Conservation (phyloP, 2,329 filamentous ascomycete species). For the Aspergillus sp. region DNA sequence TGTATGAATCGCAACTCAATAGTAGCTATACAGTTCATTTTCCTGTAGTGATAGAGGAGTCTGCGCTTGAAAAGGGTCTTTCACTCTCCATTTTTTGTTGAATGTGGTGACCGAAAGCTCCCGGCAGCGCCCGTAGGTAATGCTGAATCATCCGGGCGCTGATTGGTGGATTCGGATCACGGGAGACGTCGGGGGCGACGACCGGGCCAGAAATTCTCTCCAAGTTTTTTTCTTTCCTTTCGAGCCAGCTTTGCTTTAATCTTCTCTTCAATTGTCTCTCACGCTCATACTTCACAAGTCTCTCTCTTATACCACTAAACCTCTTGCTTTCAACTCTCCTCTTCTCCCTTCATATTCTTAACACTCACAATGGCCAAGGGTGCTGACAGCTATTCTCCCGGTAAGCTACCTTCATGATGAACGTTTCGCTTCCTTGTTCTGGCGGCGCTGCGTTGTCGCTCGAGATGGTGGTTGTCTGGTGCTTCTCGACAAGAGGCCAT, state of each 20-base stretch:
- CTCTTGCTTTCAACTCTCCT: slow-evolving; percentile 14
- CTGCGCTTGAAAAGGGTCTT: neutral
- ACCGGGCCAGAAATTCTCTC: slow-evolving; percentile 36
- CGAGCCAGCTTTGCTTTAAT: slow-evolving; percentile 21
- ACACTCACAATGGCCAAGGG: slow-evolving; percentile 49
- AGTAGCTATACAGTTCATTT: neutral
- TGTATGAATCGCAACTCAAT: slow-evolving; percentile 14
- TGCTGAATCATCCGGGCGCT: slow-evolving; percentile 39
- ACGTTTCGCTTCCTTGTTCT: slow-evolving; percentile 7
- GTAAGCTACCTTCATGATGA: slow-evolving; percentile 41
- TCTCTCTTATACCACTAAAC: slow-evolving; percentile 34
- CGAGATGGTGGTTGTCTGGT: neutral
- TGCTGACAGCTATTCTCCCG: slow-evolving; percentile 45
- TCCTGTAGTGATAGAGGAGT: neutral
- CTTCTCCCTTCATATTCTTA: slow-evolving; percentile 29
- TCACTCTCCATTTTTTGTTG: neutral
- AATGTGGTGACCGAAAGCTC: slow-evolving; percentile 17
- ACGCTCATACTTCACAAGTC: slow-evolving; percentile 21
- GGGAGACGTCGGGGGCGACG: slow-evolving; percentile 38
- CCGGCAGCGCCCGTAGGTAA: slow-evolving; percentile 40
- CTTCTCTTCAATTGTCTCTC: slow-evolving; percentile 23
- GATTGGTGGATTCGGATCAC: slow-evolving; percentile 43
- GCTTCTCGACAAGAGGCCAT: neutral
- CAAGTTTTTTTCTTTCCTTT: slow-evolving; percentile 35
- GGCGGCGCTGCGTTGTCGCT: neutral